Percentiles rank a stretch among this genome's conserved stretches.
Evolutionary conservation across 129 eudicot species (phyloP).

Genomic region (Smallanthus sonchifolius): DNA sequence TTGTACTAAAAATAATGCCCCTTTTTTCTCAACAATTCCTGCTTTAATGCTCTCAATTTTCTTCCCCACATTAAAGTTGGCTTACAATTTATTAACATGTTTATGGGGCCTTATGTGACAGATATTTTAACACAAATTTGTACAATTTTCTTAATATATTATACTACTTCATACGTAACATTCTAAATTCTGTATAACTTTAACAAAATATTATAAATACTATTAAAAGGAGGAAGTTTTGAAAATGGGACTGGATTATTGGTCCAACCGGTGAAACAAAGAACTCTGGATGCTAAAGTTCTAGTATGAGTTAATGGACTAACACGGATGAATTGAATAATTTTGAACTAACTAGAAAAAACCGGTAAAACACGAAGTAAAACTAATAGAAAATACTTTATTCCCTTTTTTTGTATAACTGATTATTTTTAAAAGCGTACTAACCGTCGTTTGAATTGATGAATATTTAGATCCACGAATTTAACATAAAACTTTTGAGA

Average conservation of each 20-base stretch:
- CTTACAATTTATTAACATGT: slow-evolving; percentile 10
- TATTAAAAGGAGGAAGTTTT: background rate
- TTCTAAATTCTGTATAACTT: background rate
- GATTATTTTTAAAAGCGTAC: background rate
- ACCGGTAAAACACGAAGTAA: no score
- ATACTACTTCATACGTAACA: background rate
- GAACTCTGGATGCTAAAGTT: no score
- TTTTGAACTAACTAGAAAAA: no score
- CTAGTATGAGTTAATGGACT: no score
- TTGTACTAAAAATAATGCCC: slow-evolving; percentile 8
- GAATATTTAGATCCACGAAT: no score
- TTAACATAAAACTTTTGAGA: background rate
- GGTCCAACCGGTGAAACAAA: background rate
- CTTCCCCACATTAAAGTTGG: slow-evolving; percentile 5
- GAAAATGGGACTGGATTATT: background rate
- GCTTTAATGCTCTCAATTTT: slow-evolving; percentile 9
- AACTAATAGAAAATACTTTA: background rate
- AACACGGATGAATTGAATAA: no score
- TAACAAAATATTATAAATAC: background rate
- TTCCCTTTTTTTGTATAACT: background rate
- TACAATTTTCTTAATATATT: background rate
- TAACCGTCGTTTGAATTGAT: background rate
- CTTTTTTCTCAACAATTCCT: background rate
- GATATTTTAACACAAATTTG: background rate
- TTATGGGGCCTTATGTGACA: background rate